Base-by-base conservation (phyloP, 495 filamentous ascomycete genomes). In the Chaetomium cochliodes region DNA sequence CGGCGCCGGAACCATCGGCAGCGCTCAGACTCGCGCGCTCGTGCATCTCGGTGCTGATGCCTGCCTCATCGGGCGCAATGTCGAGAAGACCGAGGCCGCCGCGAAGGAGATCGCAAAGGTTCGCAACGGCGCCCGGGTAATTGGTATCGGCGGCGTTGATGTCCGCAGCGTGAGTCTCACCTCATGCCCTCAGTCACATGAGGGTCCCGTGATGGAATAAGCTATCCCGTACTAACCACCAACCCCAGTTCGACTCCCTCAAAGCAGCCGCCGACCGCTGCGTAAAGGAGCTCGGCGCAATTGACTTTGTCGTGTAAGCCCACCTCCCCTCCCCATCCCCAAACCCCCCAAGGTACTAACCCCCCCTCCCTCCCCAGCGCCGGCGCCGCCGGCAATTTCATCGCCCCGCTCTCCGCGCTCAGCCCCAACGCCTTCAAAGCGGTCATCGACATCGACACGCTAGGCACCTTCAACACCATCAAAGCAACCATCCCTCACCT, bases 371-470 rank as follows among this genome's bases (percentile, higher is more conserved):
- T 25, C 20, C 22, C 49, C 69, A 96, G 91, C 73, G 93, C 93
- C 44, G 94, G 94, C 56, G 94, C 94, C 33, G 94, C 94, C 15
- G 94, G 94, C 41, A 98, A 98, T 76, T 98, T 98, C 81, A 84
- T 98, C 25, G 89, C 93, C 7, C 89, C 93, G 1, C 91, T 98
- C 68, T 79, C 87, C 25, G 88, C 88, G 63, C 83, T 97, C 4
- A 89, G 85, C 2, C 76, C 88, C 51, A 97, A 97, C 72, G 94
- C 91, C 20, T 97, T 98, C 85, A 96, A 92, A 75, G 82, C 90
- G 0, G 94, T 98, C 47, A 92, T 98, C 67, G 94, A 98, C 52
- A 98, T 98, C 70, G 94, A 98, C 73, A 87, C 96, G 1, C 75
- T 97, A 30, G 94, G 94, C 30, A 94, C 91, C 5, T 98, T 89